Base-by-base conservation (phyloP, 2,329 filamentous ascomycete genomes). In the Fusarium falciforme region DNA sequence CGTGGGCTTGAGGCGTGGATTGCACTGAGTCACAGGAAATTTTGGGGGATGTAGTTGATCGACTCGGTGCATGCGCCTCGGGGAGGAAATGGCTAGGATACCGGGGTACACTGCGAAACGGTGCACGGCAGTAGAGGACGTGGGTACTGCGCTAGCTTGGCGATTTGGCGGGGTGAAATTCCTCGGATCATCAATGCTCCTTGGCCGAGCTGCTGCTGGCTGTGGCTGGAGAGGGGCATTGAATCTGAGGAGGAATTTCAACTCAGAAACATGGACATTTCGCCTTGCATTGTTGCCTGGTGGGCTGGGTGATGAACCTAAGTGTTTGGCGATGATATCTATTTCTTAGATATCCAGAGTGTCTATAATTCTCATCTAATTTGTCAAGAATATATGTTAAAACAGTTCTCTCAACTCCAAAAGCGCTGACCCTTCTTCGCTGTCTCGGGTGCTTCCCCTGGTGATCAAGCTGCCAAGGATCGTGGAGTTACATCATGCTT, bases 11-110 rank as follows among this genome's bases (percentile, higher is more conserved):
- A 52, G 67, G 64, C 72, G 67, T 72, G 64, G 67, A 73, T 67
- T 69, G 62, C 64, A 68, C 70, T 80, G 79, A 85, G 83, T 85
- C 84, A 85, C 83, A 82, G 78, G 79, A 80, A 83, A 83, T 81
- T 83, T 83, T 82, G 47, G 80, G 76, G 76, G 68, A 72, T 70
- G 67, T 66, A 42, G 71, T 76, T 72, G 65, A 44, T 61, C 27
- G 61, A 40, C 40, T 47, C 35, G 57, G 31, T 71, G 47, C 42
- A 57, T 40, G 71, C 59, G 63, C 55, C 33, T 17, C 22, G 22
- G 42, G 57, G 52, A 25, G 44, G 44, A 58, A 57, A 57, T 61
- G 44, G 47, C 54, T 61, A 36, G 27, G 67, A 65, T 75, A 75
- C 40, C 52, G 49, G 44, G 67, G 60, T 73, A 75, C 73, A 64